A percentile compares a stretch with the other conserved stretches of the same genome.
These are phyloP conservation scores for Candida gigantensis DNA, from an alignment of 1,139 yeast species.

Conservation along the genomic window DNA sequence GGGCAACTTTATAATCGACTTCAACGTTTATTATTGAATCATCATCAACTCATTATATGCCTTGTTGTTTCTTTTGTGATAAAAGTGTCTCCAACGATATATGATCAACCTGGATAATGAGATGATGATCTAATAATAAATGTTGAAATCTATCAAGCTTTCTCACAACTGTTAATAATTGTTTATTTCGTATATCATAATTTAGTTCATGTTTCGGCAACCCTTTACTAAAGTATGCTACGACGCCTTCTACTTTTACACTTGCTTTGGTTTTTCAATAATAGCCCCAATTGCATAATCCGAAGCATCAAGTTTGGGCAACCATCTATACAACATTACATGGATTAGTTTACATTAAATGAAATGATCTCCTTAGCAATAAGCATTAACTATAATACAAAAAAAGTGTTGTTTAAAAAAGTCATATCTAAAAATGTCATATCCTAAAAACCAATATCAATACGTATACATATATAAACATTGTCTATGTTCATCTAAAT, in stretches of 20 bases:
- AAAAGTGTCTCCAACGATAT: slow-evolving; percentile 11
- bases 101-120: slow-evolving; percentile 5
- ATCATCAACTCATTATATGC: too few species aligned
- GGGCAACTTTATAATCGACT: slow-evolving; percentile 1
- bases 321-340: too few species aligned
- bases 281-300: slow-evolving; percentile 2
- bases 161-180: slow-evolving; percentile 2
- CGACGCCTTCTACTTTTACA: slow-evolving; percentile 1
- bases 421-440: too few species aligned
- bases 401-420: too few species aligned
- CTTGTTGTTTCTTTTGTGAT: too few species aligned
- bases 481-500: too few species aligned
- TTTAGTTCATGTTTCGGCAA: slow-evolving; percentile 1
- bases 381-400: too few species aligned
- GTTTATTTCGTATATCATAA: slow-evolving; percentile 5
- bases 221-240: slow-evolving; percentile 5
- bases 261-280: not conserved
- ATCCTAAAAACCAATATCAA: too few species aligned
- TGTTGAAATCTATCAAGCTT: slow-evolving; percentile 3
- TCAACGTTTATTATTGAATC: slow-evolving; percentile 2
- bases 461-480: too few species aligned
- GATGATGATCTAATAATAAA: slow-evolving; percentile 2
- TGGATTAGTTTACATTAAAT: too few species aligned
- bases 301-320: too few species aligned
- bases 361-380: too few species aligned